Evolutionary conservation across 2,329 filamentous ascomycete species (phyloP).

Genomic region (Aspergillus neoniger): DNA sequence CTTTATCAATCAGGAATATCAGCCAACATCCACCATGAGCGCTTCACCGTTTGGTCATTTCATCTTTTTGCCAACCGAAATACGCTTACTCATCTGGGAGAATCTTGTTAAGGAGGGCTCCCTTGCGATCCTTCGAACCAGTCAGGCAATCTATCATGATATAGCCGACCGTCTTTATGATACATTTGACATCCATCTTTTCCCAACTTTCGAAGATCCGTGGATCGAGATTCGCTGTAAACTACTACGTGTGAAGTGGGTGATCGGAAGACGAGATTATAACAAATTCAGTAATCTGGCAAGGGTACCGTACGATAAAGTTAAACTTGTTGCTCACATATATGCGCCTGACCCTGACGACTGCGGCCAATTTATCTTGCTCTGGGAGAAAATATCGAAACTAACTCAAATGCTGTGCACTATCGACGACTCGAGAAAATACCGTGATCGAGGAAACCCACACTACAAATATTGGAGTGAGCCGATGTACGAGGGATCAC

Average conservation of each 20-base stretch:
- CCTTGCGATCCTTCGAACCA: slow-evolving; percentile 6
- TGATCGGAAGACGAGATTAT: neutral
- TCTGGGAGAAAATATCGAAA: neutral
- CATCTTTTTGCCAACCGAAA: neutral
- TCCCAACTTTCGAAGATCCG: neutral
- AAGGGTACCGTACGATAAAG: neutral
- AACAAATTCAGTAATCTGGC: neutral
- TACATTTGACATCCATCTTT: slow-evolving; percentile 9
- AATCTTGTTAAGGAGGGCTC: neutral
- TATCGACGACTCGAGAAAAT: no score
- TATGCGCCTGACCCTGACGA: neutral
- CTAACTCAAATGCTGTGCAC: no score
- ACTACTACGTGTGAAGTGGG: neutral
- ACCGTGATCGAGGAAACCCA: no score
- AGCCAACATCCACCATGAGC: no score
- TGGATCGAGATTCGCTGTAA: neutral
- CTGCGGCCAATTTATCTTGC: neutral
- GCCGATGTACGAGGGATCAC: no score
- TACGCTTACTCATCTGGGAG: slow-evolving; percentile 12
- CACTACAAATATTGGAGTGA: no score
- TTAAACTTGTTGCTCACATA: neutral
- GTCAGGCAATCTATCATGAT: slow-evolving; percentile 11
- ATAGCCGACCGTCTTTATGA: slow-evolving; percentile 11
- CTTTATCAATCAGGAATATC: no score
- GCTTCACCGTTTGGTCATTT: no score